A percentile compares a stretch with the other conserved stretches of the same genome.
Evolutionary conservation across 768 basidiomycete genomes (phyloP).

Genomic region (Pulveroboletus sp.): DNA sequence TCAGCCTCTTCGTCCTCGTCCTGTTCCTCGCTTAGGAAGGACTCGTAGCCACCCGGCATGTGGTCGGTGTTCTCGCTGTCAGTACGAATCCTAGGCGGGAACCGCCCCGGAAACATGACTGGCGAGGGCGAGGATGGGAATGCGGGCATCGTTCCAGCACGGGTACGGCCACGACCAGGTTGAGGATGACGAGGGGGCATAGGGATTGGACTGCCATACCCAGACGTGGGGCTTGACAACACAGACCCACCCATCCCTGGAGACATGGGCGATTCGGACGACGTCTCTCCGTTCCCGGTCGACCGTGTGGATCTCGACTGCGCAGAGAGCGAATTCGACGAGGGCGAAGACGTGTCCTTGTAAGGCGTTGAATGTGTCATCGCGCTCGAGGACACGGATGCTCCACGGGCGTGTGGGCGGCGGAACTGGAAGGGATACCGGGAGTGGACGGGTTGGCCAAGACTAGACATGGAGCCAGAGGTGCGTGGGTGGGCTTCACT

Average conservation of each 20-base stretch:
- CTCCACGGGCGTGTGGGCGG: constrained; percentile 39
- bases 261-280: constrained; percentile 55
- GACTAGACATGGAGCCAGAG: constrained; percentile 80
- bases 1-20: constrained; percentile 33
- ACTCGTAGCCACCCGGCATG: constrained; percentile 27
- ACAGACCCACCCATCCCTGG: constrained; percentile 34
- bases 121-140: constrained; percentile 37
- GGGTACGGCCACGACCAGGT: constrained; percentile 33
- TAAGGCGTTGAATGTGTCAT: constrained; percentile 38
- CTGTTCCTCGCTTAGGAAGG: constrained; percentile 26
- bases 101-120: constrained; percentile 24
- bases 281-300: constrained; percentile 55
- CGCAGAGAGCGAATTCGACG: constrained; percentile 36
- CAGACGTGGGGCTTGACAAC: constrained; percentile 34
- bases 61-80: constrained; percentile 29
- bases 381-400: constrained; percentile 37
- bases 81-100: constrained; percentile 22
- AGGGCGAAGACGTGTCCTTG: constrained; percentile 32
- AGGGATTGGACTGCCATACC: constrained; percentile 36
- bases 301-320: constrained; percentile 49
- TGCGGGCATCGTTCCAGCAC: constrained; percentile 37
- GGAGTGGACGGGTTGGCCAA: constrained; percentile 70
- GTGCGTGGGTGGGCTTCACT: constrained; percentile 58
- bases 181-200: constrained; percentile 47
- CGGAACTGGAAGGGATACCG: constrained; percentile 69